Evolutionary conservation across 495 filamentous ascomycete species (phyloP).

Genomic region (Tuber indicum): DNA sequence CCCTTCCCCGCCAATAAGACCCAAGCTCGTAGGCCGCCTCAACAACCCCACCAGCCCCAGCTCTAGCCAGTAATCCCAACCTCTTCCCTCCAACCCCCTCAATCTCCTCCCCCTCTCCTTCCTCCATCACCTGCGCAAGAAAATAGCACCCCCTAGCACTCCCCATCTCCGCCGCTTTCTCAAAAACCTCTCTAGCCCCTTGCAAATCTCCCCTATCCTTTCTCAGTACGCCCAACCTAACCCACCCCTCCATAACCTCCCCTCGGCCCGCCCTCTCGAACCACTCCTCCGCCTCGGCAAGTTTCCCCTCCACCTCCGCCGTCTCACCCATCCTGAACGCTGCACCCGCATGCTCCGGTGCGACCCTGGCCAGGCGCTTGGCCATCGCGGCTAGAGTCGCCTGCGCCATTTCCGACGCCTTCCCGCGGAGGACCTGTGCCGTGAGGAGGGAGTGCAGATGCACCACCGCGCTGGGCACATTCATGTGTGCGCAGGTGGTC

Average conservation of each 20-base stretch:
- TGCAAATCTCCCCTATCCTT: conserved; percentile 42
- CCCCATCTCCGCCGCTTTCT: conserved; percentile 44
- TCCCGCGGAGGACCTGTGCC: conserved; percentile 36
- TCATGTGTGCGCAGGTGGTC: conserved; percentile 20
- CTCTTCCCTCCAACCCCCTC: background rate
- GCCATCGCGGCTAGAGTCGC: conserved; percentile 56
- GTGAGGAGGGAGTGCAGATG: conserved; percentile 18
- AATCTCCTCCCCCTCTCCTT: background rate
- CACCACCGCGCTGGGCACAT: conserved; percentile 20
- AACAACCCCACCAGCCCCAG: conserved; percentile 19
- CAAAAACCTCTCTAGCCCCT: conserved; percentile 49
- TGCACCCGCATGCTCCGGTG: conserved; percentile 53
- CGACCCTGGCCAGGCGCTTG: conserved; percentile 56
- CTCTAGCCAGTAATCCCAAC: conserved; percentile 8
- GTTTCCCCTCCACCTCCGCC: conserved; percentile 58
- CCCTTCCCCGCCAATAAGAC: conserved; percentile 9
- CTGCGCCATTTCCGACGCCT: conserved; percentile 60
- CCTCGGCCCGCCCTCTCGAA: conserved; percentile 58
- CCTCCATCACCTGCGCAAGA: background rate
- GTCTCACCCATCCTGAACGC: conserved; percentile 60
- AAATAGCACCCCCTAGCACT: background rate
- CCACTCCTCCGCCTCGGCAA: conserved; percentile 62
- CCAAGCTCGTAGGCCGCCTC: conserved; percentile 22
- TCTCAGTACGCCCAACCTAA: conserved; percentile 21
- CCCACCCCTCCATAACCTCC: conserved; percentile 49